Evolutionary conservation across 2,329 filamentous ascomycete genomes (phyloP).

Genomic region (Botryosphaeria agaves): DNA sequence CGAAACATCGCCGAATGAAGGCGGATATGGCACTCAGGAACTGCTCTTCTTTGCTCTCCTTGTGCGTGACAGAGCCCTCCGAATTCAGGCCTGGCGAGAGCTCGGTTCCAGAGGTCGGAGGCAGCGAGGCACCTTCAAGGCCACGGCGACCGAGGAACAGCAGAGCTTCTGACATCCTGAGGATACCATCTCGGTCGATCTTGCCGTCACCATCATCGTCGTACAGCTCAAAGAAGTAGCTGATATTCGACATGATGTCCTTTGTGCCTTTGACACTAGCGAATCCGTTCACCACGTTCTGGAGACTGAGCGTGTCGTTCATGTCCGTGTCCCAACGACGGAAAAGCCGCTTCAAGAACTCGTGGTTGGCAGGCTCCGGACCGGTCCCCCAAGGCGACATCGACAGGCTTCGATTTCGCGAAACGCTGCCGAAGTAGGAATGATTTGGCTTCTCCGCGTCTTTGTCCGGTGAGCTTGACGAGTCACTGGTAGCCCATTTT

Average conservation of each 20-base stretch:
- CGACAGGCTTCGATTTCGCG: slow-evolving; percentile 21
- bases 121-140: slow-evolving; percentile 55
- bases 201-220: slow-evolving; percentile 83
- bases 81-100: slow-evolving; percentile 22
- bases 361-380: slow-evolving; percentile 71
- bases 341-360: slow-evolving; percentile 82
- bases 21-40: slow-evolving; percentile 88
- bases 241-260: slow-evolving; percentile 96
- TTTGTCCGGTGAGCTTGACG: slow-evolving; percentile 43
- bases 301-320: slow-evolving; percentile 61
- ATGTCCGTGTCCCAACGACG: slow-evolving; percentile 72
- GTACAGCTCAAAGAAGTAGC: slow-evolving; percentile 94
- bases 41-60: slow-evolving; percentile 55
- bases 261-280: slow-evolving; percentile 82
- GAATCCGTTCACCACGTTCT: slow-evolving; percentile 82
- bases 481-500: slow-evolving; percentile 86
- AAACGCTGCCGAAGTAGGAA: slow-evolving; percentile 36
- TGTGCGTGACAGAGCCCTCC: slow-evolving; percentile 17
- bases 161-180: slow-evolving; percentile 85
- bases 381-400: slow-evolving; percentile 39
- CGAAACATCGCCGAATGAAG: slow-evolving; percentile 91
- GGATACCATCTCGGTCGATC: slow-evolving; percentile 86
- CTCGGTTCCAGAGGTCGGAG: slow-evolving; percentile 41
- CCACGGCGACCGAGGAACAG: slow-evolving; percentile 84
- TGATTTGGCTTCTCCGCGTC: slow-evolving; percentile 33